A percentile compares a stretch with the other conserved stretches of the same genome.
Conservation (phyloP, 768 basidiomycete genomes). For the Pisolithus tinctorius region DNA sequence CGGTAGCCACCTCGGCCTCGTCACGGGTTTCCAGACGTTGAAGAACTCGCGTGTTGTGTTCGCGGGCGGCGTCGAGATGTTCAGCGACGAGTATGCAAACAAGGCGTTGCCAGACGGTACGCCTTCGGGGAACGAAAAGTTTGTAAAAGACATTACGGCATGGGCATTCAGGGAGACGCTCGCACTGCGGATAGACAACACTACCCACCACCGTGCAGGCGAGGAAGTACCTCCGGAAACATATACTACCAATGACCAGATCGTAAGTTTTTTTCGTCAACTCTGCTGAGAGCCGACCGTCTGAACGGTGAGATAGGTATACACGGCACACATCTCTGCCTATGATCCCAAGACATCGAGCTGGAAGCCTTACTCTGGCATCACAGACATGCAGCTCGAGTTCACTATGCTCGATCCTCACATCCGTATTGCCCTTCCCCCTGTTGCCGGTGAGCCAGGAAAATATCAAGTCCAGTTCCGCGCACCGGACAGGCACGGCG, state of each 20-base stretch:
- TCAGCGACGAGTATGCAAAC: constrained; percentile 68
- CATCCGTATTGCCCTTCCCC: constrained; percentile 69
- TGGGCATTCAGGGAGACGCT: constrained; percentile 91
- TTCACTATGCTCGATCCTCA: constrained; percentile 99
- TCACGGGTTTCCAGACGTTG: constrained; percentile 84
- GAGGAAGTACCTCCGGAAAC: constrained; percentile 53
- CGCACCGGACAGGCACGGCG: constrained; percentile 92
- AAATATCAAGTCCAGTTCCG: constrained; percentile 81
- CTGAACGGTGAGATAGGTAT: constrained; percentile 45
- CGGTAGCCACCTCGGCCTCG: constrained; percentile 68
- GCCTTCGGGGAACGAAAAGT: constrained; percentile 67
- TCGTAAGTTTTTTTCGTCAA: constrained; percentile 44
- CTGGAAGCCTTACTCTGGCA: constrained; percentile 69
- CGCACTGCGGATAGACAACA: constrained; percentile 71
- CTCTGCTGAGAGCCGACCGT: background rate
- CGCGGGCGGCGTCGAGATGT: constrained; percentile 72
- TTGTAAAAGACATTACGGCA: constrained; percentile 65
- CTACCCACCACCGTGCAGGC: constrained; percentile 67
- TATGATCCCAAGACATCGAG: constrained; percentile 46
- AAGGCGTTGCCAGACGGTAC: constrained; percentile 56
- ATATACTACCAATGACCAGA: constrained; percentile 83
- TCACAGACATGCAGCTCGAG: constrained; percentile 84
- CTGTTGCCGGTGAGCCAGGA: constrained; percentile 51
- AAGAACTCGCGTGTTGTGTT: constrained; percentile 75
- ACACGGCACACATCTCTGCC: constrained; percentile 63